phyloP scores from a whole-genome alignment of 2,329 filamentous ascomycete genomes.

The Beauveria asiatica region DNA sequence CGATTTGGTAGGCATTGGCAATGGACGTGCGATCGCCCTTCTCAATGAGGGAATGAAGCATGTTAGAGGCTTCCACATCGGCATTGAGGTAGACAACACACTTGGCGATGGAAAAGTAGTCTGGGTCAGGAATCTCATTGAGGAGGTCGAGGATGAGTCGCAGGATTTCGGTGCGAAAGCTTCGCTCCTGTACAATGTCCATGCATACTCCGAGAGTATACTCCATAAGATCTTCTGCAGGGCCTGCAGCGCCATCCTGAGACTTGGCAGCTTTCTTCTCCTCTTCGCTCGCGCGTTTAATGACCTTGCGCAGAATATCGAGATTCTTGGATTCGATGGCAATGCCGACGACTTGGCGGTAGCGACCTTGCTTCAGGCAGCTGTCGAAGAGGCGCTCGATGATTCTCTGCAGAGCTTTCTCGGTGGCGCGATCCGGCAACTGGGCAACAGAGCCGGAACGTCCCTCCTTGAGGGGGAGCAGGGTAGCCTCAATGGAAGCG shows the following conservation, averaged over 20 bases:
- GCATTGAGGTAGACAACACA: constrained; percentile 95
- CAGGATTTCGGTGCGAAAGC: constrained; percentile 74
- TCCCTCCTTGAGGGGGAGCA: constrained; percentile 46
- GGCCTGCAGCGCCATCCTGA: constrained; percentile 41
- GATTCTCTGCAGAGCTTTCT: constrained; percentile 70
- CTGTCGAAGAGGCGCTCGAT: constrained; percentile 87
- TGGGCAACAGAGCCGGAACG: constrained; percentile 55
- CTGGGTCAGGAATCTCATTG: constrained; percentile 82
- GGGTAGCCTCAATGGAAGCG: constrained; percentile 50
- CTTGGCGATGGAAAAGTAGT: constrained; percentile 97
- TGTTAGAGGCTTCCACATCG: constrained; percentile 78
- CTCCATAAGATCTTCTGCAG: constrained; percentile 90
- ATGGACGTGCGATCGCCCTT: constrained; percentile 70
- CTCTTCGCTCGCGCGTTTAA: constrained; percentile 80
- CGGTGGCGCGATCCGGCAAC: constrained; percentile 59
- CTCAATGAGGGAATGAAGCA: constrained; percentile 73
- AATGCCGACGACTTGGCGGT: constrained; percentile 93
- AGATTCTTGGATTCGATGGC: constrained; percentile 91
- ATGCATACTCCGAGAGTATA: constrained; percentile 95
- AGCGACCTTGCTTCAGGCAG: constrained; percentile 78
- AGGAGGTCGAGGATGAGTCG: constrained; percentile 91
- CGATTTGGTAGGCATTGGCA: constrained; percentile 90
- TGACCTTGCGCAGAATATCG: constrained; percentile 76
- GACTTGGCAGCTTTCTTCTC: constrained; percentile 57
- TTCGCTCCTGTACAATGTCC: constrained; percentile 92